These are phyloP conservation scores for Xylariaceae sp. DNA, from an alignment of 2,329 filamentous ascomycete genomes.

Conservation along the genomic window DNA sequence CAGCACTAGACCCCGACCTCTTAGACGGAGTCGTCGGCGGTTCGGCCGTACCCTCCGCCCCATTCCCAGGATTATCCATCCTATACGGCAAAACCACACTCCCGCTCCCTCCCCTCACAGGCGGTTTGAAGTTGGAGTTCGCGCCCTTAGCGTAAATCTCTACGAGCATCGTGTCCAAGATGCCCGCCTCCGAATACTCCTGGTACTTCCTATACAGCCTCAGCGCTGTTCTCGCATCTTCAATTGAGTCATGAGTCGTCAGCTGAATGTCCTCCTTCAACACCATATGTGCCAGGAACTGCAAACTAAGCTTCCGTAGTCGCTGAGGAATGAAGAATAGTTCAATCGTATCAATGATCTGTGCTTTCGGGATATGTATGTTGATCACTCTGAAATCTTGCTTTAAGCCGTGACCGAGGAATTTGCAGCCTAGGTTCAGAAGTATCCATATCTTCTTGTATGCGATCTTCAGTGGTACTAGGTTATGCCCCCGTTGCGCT, in stretches of 20 bases:
- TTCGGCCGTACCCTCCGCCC: neutral
- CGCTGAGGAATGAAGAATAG: slow-evolving; percentile 80
- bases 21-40: slow-evolving; percentile 17
- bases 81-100: slow-evolving; percentile 13
- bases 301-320: slow-evolving; percentile 81
- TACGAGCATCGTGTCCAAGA: slow-evolving; percentile 77
- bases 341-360: slow-evolving; percentile 92
- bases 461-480: slow-evolving; percentile 82
- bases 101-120: slow-evolving; percentile 29
- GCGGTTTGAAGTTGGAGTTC: slow-evolving; percentile 55
- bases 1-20: slow-evolving; percentile 9
- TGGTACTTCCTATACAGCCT: slow-evolving; percentile 85
- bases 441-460: slow-evolving; percentile 99
- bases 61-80: slow-evolving; percentile 25
- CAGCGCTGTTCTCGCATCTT: slow-evolving; percentile 87
- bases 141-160: slow-evolving; percentile 73
- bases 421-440: slow-evolving; percentile 88
- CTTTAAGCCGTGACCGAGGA: slow-evolving; percentile 88
- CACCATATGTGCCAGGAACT: slow-evolving; percentile 87
- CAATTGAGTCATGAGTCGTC: slow-evolving; percentile 89
- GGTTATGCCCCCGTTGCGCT: slow-evolving; percentile 68
- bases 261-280: slow-evolving; percentile 93
- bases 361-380: slow-evolving; percentile 84
- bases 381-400: slow-evolving; percentile 98
- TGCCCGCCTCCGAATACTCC: slow-evolving; percentile 82